Conservation (phyloP, 805 yeast species). For the Ogataea saltuana region DNA sequence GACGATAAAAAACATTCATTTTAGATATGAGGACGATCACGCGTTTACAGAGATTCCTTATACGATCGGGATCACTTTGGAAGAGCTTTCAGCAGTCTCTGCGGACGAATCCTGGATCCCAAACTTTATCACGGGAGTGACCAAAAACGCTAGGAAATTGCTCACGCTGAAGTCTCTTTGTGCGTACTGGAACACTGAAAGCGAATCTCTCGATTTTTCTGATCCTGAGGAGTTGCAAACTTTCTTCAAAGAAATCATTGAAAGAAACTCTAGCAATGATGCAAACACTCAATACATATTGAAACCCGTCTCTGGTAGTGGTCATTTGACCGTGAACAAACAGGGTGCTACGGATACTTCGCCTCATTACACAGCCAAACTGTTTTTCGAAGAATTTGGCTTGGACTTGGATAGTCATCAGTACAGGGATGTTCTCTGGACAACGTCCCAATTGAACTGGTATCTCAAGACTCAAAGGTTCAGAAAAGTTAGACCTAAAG, state of each 20-base stretch:
- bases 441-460: conserved; percentile 80
- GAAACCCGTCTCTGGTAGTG: conserved; percentile 87
- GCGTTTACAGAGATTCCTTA: conserved; percentile 74
- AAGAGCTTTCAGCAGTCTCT: conserved; percentile 88
- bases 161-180: conserved; percentile 73
- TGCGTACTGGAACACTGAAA: conserved; percentile 80
- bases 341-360: conserved; percentile 63
- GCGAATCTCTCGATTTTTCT: conserved; percentile 46
- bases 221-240: conserved; percentile 50
- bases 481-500: conserved; percentile 66
- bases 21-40: conserved; percentile 83
- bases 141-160: conserved; percentile 69
- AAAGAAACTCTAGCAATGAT: conserved; percentile 29
- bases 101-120: conserved; percentile 86
- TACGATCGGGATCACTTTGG: conserved; percentile 77
- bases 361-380: conserved; percentile 73
- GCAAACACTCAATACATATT: conserved; percentile 56
- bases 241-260: conserved; percentile 49
- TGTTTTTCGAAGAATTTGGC: conserved; percentile 88
- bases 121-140: conserved; percentile 73
- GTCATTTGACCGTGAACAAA: conserved; percentile 80
- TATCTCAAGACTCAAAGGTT: conserved; percentile 74
- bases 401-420: conserved; percentile 81
- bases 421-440: conserved; percentile 76
- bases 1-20: conserved; percentile 86